Evolutionary conservation across 2,329 filamentous ascomycete species (phyloP).

Genomic region (Xylariaceae sp.): DNA sequence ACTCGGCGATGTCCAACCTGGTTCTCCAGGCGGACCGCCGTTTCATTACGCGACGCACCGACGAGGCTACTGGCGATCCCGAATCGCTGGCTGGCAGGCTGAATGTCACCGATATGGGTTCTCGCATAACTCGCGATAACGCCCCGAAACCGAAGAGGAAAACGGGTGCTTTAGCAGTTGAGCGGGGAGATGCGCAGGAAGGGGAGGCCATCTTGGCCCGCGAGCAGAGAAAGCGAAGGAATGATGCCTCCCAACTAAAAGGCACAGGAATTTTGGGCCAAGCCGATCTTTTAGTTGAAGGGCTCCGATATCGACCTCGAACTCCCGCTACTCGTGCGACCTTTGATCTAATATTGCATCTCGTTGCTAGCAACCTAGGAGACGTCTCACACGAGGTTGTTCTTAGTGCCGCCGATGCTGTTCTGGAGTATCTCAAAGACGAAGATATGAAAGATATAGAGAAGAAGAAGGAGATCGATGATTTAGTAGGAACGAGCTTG

Average conservation of each 20-base stretch:
- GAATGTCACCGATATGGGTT: constrained; percentile 92
- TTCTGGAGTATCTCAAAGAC: constrained; percentile 88
- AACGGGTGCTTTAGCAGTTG: constrained; percentile 60
- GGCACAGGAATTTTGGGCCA: constrained; percentile 76
- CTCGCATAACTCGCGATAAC: constrained; percentile 69
- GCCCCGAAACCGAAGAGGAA: constrained; percentile 78
- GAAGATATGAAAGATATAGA: constrained; percentile 95
- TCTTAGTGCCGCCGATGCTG: constrained; percentile 86
- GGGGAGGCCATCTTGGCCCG: constrained; percentile 77
- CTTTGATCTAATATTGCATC: constrained; percentile 89
- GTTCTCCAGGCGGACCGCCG: constrained; percentile 98
- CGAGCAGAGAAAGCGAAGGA: constrained; percentile 83
- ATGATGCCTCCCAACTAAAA: constrained; percentile 63
- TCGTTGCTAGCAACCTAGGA: constrained; percentile 81
- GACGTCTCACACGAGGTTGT: constrained; percentile 91
- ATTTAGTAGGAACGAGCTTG: constrained; percentile 78
- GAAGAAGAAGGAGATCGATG: constrained; percentile 96
- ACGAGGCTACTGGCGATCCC: constrained; percentile 94
- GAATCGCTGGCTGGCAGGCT: constrained; percentile 94
- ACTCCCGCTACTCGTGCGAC: constrained; percentile 88
- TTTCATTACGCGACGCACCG: constrained; percentile 84
- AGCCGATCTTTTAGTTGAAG: constrained; percentile 82
- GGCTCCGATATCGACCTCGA: constrained; percentile 83
- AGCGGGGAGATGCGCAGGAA: constrained; percentile 71
- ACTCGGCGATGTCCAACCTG: constrained; percentile 99